Conservation (phyloP, 2,329 filamentous ascomycete species). For the Sporothrix luriei region DNA sequence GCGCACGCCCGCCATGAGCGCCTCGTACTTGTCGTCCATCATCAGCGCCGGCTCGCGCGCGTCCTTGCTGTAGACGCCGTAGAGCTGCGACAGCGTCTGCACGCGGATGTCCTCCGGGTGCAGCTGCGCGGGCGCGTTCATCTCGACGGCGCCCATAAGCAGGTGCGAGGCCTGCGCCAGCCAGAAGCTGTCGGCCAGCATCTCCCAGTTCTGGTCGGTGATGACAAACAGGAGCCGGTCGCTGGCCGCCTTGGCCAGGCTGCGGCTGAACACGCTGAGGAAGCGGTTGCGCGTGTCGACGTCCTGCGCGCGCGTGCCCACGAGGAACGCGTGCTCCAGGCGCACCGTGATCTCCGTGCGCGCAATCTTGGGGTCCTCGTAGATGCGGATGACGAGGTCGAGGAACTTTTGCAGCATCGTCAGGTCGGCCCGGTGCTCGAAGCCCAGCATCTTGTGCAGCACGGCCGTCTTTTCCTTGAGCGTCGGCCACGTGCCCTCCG, state of each 20-base stretch:
- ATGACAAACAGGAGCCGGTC: slow-evolving; percentile 88
- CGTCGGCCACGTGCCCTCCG: slow-evolving; percentile 92
- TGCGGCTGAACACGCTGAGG: slow-evolving; percentile 93
- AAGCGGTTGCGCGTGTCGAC: slow-evolving; percentile 97
- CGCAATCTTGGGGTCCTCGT: slow-evolving; percentile 95
- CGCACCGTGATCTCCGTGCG: slow-evolving; percentile 93
- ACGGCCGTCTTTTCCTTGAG: slow-evolving; percentile 99
- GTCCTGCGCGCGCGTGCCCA: slow-evolving; percentile 88
- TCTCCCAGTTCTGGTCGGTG: slow-evolving; percentile 94
- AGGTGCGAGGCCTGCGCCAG: slow-evolving; percentile 92
- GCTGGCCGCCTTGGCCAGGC: slow-evolving; percentile 87
- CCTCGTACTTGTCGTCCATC: slow-evolving; percentile 79
- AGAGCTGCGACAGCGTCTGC: slow-evolving; percentile 72
- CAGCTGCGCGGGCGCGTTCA: slow-evolving; percentile 75
- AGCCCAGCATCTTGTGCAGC: slow-evolving; percentile 97
- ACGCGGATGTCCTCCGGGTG: slow-evolving; percentile 82
- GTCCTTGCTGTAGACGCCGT: slow-evolving; percentile 73
- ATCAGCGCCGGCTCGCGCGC: slow-evolving; percentile 65
- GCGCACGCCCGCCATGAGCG: slow-evolving; percentile 74
- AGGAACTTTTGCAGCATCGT: slow-evolving; percentile 91
- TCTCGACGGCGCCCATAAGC: slow-evolving; percentile 86
- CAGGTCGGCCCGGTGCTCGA: slow-evolving; percentile 80
- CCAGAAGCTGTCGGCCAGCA: slow-evolving; percentile 93
- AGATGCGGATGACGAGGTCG: slow-evolving; percentile 94
- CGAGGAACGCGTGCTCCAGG: slow-evolving; percentile 96